Percentiles rank a stretch among this genome's conserved stretches.
Conservation (phyloP, 768 basidiomycete species). For the Rhodotorula taiwanensis region DNA sequence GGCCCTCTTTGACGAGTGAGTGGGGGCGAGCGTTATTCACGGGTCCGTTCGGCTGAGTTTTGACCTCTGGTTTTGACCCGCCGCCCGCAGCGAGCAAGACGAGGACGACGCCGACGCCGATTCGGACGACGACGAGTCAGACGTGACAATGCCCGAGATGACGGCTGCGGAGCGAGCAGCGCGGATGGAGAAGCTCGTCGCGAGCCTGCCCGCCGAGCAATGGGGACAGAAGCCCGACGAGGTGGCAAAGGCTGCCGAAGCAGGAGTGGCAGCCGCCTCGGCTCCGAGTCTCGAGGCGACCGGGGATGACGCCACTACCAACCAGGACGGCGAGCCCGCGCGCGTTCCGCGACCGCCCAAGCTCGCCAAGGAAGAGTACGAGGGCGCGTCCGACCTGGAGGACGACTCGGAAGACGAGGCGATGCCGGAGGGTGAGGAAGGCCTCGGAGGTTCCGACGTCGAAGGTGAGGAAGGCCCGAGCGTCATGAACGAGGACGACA, state of each 20-base stretch:
- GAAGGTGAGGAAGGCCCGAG: slow-evolving; percentile 64
- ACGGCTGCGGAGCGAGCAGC: slow-evolving; percentile 50
- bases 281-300: background rate
- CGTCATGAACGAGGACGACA: slow-evolving; percentile 58
- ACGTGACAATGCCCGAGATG: slow-evolving; percentile 44
- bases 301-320: background rate
- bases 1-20: slow-evolving; percentile 83
- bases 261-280: background rate
- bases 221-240: slow-evolving; percentile 59
- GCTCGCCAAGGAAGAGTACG: slow-evolving; percentile 72
- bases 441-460: slow-evolving; percentile 59
- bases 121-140: slow-evolving; percentile 37
- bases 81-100: slow-evolving; percentile 56
- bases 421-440: slow-evolving; percentile 33
- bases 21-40: slow-evolving; percentile 10
- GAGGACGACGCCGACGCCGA: slow-evolving; percentile 46
- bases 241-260: background rate
- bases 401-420: slow-evolving; percentile 21
- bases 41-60: slow-evolving; percentile 39
- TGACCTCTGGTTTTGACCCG: slow-evolving; percentile 58
- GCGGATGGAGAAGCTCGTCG: slow-evolving; percentile 74
- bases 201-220: slow-evolving; percentile 67
- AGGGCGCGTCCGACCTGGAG: slow-evolving; percentile 86
- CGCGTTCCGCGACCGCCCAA: slow-evolving; percentile 46
- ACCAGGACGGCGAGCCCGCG: background rate